Evolutionary conservation across 352 stramenopile genomes (phyloP).

Genomic region (Phytopythium cucurbitacearum): DNA sequence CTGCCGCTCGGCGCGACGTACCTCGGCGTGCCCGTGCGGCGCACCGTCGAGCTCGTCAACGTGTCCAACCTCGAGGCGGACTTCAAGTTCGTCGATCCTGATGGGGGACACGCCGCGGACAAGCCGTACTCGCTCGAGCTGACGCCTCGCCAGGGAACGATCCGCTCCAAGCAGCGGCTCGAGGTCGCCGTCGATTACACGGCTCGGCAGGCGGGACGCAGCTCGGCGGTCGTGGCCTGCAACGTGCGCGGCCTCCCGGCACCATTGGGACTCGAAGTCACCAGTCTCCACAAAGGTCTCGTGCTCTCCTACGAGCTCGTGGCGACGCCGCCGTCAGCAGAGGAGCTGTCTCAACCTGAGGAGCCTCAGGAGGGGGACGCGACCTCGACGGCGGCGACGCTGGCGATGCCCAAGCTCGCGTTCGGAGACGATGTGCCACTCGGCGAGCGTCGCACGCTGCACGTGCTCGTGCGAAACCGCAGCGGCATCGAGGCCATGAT

Average conservation of each 20-base stretch:
- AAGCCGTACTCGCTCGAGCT: constrained; percentile 47
- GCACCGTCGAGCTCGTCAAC: constrained; percentile 61
- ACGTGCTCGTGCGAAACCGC: constrained; percentile 68
- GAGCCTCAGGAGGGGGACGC: neutral
- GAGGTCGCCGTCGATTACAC: constrained; percentile 51
- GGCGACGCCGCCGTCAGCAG: neutral
- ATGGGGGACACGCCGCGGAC: constrained; percentile 13
- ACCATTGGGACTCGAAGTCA: constrained; percentile 62
- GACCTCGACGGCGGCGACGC: neutral
- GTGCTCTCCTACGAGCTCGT: constrained; percentile 75
- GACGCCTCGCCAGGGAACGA: constrained; percentile 31
- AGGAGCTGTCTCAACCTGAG: neutral
- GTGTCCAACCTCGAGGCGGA: constrained; percentile 70
- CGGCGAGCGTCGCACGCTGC: constrained; percentile 38
- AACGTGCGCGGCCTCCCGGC: constrained; percentile 47
- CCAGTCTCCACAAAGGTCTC: constrained; percentile 67
- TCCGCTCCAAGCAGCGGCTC: constrained; percentile 65
- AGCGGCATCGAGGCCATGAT: constrained; percentile 69
- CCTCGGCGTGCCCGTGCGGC: constrained; percentile 43
- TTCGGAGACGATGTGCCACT: constrained; percentile 67
- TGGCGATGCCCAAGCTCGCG: constrained; percentile 34
- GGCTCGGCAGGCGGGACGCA: constrained; percentile 40
- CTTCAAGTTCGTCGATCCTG: constrained; percentile 74
- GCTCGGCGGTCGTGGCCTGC: constrained; percentile 55
- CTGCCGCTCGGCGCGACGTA: constrained; percentile 62